Evolutionary conservation across 1,284 basidiomycete genomes (phyloP).

Genomic region (Cryptococcus wingfieldii): DNA sequence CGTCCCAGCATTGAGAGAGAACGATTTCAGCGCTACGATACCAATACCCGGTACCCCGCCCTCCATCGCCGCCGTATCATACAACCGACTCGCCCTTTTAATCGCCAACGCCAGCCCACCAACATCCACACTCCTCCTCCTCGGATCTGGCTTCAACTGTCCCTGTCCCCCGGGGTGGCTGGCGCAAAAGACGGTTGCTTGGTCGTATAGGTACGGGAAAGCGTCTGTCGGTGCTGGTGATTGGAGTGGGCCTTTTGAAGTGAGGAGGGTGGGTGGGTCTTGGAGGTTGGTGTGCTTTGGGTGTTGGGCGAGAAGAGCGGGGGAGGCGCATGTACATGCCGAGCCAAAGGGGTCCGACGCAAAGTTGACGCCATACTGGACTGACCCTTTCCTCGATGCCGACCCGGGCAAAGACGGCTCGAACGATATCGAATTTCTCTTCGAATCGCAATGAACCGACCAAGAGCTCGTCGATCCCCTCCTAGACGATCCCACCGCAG

Average conservation of each 20-base stretch:
- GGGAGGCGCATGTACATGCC: not conserved
- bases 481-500: slow-evolving; percentile 10
- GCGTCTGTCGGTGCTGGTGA: not conserved
- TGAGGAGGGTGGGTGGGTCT: not conserved
- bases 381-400: not conserved
- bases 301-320: not conserved
- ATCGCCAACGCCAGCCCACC: slow-evolving; percentile 76
- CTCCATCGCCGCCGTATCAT: slow-evolving; percentile 5
- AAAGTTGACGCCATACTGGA: not conserved
- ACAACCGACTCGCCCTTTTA: slow-evolving; percentile 49
- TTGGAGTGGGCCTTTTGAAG: not conserved
- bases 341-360: not conserved
- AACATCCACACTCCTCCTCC: slow-evolving; percentile 74
- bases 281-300: not conserved
- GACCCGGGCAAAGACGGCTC: not conserved
- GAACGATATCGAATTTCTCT: slow-evolving; percentile 2
- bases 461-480: slow-evolving; percentile 7
- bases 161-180: slow-evolving; percentile 7
- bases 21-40: not conserved
- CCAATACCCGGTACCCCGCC: not conserved
- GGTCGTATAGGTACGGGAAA: slow-evolving; percentile 4
- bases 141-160: slow-evolving; percentile 5
- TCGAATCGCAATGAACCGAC: not conserved
- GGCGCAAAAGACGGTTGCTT: not conserved
- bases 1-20: not conserved